phyloP scores from a whole-genome alignment of 2,329 filamentous ascomycete genomes.

The Fusarium domesticum region DNA sequence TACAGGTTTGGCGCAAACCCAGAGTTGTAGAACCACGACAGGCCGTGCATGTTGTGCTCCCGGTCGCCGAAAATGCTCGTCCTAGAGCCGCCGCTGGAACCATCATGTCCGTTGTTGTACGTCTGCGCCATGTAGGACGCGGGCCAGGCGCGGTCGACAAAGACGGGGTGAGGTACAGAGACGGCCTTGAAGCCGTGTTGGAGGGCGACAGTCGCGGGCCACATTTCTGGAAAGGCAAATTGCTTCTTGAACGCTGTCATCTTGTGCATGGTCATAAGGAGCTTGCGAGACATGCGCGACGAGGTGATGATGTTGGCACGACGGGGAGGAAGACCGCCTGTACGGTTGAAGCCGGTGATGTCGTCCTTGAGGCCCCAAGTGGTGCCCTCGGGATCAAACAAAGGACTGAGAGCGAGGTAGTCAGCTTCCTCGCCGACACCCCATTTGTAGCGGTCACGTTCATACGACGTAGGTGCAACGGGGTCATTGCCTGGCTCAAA shows the following conservation, averaged over 20 bases:
- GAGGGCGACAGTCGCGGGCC: constrained; percentile 80
- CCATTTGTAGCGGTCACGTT: constrained; percentile 81
- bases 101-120: constrained; percentile 77
- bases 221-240: constrained; percentile 95
- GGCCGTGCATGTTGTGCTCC: constrained; percentile 83
- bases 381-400: constrained; percentile 86
- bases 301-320: constrained; percentile 87
- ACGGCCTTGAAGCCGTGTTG: constrained; percentile 94
- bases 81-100: constrained; percentile 68
- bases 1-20: constrained; percentile 80
- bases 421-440: constrained; percentile 89
- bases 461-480: constrained; percentile 64
- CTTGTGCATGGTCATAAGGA: constrained; percentile 84
- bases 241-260: constrained; percentile 83
- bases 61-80: constrained; percentile 76
- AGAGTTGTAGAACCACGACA: constrained; percentile 90
- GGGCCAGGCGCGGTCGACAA: constrained; percentile 84
- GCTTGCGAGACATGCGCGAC: constrained; percentile 73
- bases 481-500: constrained; percentile 73
- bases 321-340: constrained; percentile 61
- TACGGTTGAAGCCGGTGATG: constrained; percentile 76
- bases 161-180: constrained; percentile 85
- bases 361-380: constrained; percentile 80
- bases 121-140: constrained; percentile 70
- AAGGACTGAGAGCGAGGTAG: constrained; percentile 84